Percentiles rank a stretch among this genome's conserved stretches.
Conservation (phyloP, 257 asterid species). For the Mitragyna speciosa region DNA sequence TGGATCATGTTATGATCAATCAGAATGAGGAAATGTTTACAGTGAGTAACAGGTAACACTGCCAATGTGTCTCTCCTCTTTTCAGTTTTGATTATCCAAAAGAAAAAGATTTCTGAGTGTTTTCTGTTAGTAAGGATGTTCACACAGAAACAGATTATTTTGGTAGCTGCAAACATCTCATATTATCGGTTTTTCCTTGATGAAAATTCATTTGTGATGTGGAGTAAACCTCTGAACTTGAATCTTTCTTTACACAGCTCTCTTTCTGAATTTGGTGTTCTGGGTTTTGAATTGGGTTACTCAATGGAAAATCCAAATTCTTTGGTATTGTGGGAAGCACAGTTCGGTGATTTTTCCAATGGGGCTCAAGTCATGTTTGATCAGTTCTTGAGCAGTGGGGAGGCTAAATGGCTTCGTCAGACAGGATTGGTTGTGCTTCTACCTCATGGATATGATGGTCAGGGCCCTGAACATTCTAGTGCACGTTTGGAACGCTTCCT, state of each 20-base stretch:
- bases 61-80: not conserved
- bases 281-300: slow-evolving; percentile 93
- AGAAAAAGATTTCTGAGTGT: too few species aligned
- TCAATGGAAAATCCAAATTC: slow-evolving; percentile 98
- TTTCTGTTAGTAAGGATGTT: too few species aligned
- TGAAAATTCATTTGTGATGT: not conserved
- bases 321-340: slow-evolving; percentile 95
- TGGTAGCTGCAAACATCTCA: not conserved
- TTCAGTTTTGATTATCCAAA: too few species aligned
- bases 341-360: slow-evolving; percentile 89
- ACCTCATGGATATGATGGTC: slow-evolving; percentile 97
- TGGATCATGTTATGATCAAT: slow-evolving; percentile 82
- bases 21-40: slow-evolving; percentile 98
- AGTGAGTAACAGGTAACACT: slow-evolving; percentile 92
- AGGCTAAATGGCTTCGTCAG: slow-evolving; percentile 97
- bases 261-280: slow-evolving; percentile 88
- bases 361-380: slow-evolving; percentile 96
- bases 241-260: slow-evolving; percentile 52
- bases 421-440: slow-evolving; percentile 81
- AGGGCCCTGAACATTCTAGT: slow-evolving; percentile 98
- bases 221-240: not conserved
- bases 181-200: not conserved
- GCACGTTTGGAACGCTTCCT: slow-evolving; percentile 93
- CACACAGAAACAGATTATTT: not conserved
- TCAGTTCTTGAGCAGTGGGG: slow-evolving; percentile 94